A percentile compares a stretch with the other conserved stretches of the same genome.
These are phyloP conservation scores for Microbotryum intermedium DNA, from an alignment of 1,284 basidiomycete genomes.

Conservation along the genomic window DNA sequence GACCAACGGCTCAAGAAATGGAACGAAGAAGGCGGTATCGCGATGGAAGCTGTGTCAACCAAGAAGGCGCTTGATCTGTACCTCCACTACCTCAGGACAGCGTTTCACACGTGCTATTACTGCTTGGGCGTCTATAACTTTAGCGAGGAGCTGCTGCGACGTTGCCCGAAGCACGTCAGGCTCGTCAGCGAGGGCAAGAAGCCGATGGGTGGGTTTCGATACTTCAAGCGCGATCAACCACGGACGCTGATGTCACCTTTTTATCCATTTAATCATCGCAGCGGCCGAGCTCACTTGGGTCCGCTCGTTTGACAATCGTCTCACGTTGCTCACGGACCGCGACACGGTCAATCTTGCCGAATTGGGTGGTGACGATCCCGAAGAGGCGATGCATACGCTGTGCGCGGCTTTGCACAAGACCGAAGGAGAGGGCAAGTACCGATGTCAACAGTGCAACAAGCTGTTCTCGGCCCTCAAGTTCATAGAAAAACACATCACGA, in stretches of 20 bases:
- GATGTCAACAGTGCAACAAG: constrained; percentile 89
- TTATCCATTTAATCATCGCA: background rate
- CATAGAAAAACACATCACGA: constrained; percentile 60
- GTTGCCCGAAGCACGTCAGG: constrained; percentile 82
- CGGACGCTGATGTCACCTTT: background rate
- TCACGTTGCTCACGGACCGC: constrained; percentile 63
- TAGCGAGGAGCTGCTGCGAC: constrained; percentile 83
- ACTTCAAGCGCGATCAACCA: no score
- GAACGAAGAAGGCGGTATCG: constrained; percentile 30
- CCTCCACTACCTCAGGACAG: constrained; percentile 69
- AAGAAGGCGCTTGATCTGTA: constrained; percentile 72
- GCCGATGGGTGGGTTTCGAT: constrained; percentile 23
- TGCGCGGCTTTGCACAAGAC: constrained; percentile 66
- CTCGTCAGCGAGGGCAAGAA: constrained; percentile 36
- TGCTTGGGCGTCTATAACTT: constrained; percentile 84
- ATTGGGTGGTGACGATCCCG: constrained; percentile 77
- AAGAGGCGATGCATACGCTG: constrained; percentile 76
- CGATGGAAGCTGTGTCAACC: constrained; percentile 41
- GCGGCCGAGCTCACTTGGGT: constrained; percentile 70
- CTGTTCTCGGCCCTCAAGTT: constrained; percentile 91
- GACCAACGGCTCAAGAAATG: constrained; percentile 29
- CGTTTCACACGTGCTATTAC: constrained; percentile 88
- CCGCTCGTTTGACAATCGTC: constrained; percentile 73
- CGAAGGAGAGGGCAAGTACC: constrained; percentile 88
- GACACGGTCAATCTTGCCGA: constrained; percentile 70